A percentile compares a stretch with the other conserved stretches of the same genome.
These are phyloP conservation scores for Lactifluus volemus DNA, from an alignment of 768 basidiomycete genomes.

Conservation along the genomic window DNA sequence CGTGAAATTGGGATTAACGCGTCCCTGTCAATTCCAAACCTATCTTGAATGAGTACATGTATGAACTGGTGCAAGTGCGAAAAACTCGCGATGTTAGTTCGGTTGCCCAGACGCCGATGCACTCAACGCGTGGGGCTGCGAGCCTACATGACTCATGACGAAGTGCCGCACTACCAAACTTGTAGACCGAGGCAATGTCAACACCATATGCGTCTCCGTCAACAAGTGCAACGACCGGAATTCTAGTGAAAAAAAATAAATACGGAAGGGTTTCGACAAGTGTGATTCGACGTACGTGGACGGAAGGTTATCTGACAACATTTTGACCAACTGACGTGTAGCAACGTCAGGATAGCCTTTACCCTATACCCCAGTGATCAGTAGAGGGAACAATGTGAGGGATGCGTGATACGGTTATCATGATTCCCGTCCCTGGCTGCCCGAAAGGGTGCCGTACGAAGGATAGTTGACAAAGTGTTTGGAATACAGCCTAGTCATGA, in stretches of 20 bases:
- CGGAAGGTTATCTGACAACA: conserved; percentile 59
- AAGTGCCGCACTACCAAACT: conserved; percentile 63
- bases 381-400: neutral
- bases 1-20: conserved; percentile 57
- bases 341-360: conserved; percentile 96
- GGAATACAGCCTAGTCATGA: conserved; percentile 79
- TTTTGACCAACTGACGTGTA: conserved; percentile 75
- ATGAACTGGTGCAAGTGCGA: neutral
- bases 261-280: neutral
- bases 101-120: conserved; percentile 69
- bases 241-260: conserved; percentile 32
- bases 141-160: conserved; percentile 63
- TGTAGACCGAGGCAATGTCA: conserved; percentile 86
- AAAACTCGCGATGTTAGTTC: conserved; percentile 53
- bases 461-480: conserved; percentile 59
- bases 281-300: conserved; percentile 34
- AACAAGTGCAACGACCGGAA: conserved; percentile 71
- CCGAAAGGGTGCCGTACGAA: conserved; percentile 42
- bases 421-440: conserved; percentile 51
- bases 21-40: conserved; percentile 52
- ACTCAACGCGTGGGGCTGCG: conserved; percentile 58
- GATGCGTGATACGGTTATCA: conserved; percentile 56
- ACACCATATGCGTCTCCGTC: conserved; percentile 91
- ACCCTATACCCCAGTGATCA: conserved; percentile 45
- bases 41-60: conserved; percentile 24